A percentile compares a stretch with the other conserved stretches of the same genome.
phyloP scores from a whole-genome alignment of 257 asterid species.

The Solanum medicagineum region DNA sequence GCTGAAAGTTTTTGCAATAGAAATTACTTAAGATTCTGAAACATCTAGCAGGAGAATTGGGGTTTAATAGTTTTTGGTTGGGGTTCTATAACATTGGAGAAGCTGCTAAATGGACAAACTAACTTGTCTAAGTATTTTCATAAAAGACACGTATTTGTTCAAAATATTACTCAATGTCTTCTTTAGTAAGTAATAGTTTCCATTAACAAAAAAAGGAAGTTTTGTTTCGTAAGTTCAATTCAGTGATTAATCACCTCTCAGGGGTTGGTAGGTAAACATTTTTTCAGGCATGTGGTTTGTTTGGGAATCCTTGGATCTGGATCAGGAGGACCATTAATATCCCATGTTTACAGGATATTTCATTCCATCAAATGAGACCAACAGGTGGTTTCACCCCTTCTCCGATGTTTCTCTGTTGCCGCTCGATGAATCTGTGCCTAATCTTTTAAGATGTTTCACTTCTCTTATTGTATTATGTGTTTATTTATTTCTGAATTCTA shows the following conservation, averaged over 20 bases:
- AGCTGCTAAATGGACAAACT: not conserved
- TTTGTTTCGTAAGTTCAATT: not conserved
- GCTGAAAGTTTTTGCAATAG: not conserved
- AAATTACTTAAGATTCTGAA: not conserved
- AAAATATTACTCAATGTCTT: not conserved
- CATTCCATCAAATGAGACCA: not conserved
- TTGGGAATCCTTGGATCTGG: not conserved
- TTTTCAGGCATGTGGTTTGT: not conserved
- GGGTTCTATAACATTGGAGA: not conserved
- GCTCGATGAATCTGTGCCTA: not conserved
- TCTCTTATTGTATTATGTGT: not conserved
- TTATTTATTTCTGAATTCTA: not conserved
- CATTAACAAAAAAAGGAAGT: not conserved
- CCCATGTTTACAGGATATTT: not conserved
- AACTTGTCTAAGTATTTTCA: not conserved
- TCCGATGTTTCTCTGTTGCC: not conserved
- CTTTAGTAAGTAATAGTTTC: not conserved
- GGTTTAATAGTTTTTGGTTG: not conserved
- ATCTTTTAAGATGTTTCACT: not conserved
- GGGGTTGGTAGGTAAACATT: not conserved
- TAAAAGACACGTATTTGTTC: not conserved
- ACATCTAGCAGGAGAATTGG: not conserved
- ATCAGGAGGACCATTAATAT: not conserved
- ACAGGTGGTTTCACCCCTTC: not conserved
- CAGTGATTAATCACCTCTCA: not conserved